phyloP scores from a whole-genome alignment of 2,329 filamentous ascomycete species.

The Stachybotrys elegans region DNA sequence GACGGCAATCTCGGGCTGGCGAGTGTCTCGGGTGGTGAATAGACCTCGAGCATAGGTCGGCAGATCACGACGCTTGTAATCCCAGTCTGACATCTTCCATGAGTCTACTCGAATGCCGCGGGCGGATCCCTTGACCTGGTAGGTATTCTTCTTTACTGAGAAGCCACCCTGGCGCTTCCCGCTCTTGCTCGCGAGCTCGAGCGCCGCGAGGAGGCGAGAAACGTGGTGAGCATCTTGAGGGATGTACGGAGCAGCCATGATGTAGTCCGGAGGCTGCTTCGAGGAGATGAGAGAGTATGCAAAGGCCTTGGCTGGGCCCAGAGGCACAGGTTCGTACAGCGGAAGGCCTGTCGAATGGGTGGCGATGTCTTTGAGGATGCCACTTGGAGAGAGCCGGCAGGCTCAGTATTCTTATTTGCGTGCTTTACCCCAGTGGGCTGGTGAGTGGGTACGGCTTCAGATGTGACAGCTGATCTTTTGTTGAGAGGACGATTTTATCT shows the following conservation, averaged over 20 bases:
- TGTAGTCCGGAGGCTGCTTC: slow-evolving; percentile 1
- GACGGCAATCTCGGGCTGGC: slow-evolving; percentile 71
- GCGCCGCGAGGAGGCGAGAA: slow-evolving; percentile 55
- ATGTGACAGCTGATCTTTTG: no score
- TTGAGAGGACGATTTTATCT: no score
- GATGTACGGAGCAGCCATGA: slow-evolving; percentile 51
- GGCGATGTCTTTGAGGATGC: no score
- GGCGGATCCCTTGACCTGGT: slow-evolving; percentile 57
- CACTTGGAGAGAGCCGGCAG: no score
- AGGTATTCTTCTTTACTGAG: slow-evolving; percentile 77
- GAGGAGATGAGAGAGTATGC: no score
- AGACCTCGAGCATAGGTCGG: slow-evolving; percentile 91
- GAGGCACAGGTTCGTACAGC: no score
- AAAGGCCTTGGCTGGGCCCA: no score
- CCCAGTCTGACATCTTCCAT: slow-evolving; percentile 92
- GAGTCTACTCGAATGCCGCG: slow-evolving; percentile 71
- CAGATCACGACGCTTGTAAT: slow-evolving; percentile 83
- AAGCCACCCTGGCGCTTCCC: slow-evolving; percentile 57
- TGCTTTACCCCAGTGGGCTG: no score
- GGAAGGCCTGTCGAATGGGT: no score
- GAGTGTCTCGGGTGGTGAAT: slow-evolving; percentile 73
- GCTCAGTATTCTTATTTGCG: no score
- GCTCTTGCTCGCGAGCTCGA: slow-evolving; percentile 54
- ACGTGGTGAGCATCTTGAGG: slow-evolving; percentile 68
- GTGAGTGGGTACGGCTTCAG: no score